These are phyloP conservation scores for Stephania cephalantha DNA, from an alignment of 164 flowering plant species.

Conservation along the genomic window DNA sequence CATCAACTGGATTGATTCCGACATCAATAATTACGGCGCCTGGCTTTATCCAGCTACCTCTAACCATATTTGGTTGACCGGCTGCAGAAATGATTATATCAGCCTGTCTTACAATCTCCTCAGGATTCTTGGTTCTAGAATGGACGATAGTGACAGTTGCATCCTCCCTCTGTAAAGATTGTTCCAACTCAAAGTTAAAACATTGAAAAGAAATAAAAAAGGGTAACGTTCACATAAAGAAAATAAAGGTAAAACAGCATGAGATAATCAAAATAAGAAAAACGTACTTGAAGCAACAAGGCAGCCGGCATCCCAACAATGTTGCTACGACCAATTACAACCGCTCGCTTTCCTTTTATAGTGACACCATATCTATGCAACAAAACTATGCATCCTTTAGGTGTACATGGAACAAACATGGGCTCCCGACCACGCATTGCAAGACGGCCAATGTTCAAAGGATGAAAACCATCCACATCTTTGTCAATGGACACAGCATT, in stretches of 20 bases:
- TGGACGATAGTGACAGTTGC: conserved; percentile 84
- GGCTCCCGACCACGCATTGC: conserved; percentile 93
- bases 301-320: conserved; percentile 97
- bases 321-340: conserved; percentile 97
- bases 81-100: conserved; percentile 88
- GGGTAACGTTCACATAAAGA: background rate
- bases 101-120: conserved; percentile 72
- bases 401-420: conserved; percentile 90
- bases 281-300: conserved; percentile 62
- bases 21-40: conserved; percentile 94
- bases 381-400: conserved; percentile 91
- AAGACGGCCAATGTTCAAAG: conserved; percentile 81
- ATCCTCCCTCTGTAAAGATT: conserved; percentile 71
- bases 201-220: conserved; percentile 4
- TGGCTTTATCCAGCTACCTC: conserved; percentile 93
- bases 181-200: background rate
- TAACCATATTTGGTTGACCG: conserved; percentile 85
- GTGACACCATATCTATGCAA: conserved; percentile 59
- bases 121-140: conserved; percentile 77
- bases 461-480: conserved; percentile 97
- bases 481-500: conserved; percentile 79
- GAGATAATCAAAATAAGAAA: background rate
- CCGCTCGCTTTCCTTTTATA: conserved; percentile 91
- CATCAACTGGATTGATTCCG: conserved; percentile 92
- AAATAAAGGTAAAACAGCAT: background rate